Conservation (phyloP, 257 asterid species). For the Gardenia jasminoides region DNA sequence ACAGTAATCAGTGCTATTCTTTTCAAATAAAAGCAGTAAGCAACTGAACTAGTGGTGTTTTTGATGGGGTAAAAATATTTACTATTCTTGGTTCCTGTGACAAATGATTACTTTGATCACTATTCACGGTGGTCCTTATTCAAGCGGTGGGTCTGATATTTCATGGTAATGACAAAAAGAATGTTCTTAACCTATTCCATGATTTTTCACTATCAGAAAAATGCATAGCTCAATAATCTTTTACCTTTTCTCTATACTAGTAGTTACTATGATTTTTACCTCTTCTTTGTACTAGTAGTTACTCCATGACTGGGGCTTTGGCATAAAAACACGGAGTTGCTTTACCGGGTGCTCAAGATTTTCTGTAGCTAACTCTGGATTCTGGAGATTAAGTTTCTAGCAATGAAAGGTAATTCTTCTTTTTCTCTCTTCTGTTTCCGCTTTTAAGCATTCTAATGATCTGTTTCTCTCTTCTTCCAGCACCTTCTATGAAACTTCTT, state of each 20-base stretch:
- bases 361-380: not conserved
- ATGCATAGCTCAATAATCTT: not conserved
- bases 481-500: too few species aligned
- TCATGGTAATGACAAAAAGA: too few species aligned
- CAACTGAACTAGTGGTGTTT: too few species aligned
- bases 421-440: not conserved
- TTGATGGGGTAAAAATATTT: not conserved
- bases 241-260: not conserved
- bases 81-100: too few species aligned
- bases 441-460: not conserved
- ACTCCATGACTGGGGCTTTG: not conserved
- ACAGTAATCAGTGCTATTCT: too few species aligned
- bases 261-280: not conserved
- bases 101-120: not conserved
- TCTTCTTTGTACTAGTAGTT: not conserved
- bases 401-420: not conserved
- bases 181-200: not conserved
- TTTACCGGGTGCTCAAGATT: not conserved
- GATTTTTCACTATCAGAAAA: not conserved
- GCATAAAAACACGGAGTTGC: not conserved
- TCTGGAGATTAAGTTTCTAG: not conserved
- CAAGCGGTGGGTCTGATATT: too few species aligned
- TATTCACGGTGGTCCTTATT: too few species aligned
- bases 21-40: too few species aligned
- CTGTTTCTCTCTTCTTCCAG: too few species aligned